Conservation (phyloP, 805 yeast genomes). For the Lachancea mirantina region DNA sequence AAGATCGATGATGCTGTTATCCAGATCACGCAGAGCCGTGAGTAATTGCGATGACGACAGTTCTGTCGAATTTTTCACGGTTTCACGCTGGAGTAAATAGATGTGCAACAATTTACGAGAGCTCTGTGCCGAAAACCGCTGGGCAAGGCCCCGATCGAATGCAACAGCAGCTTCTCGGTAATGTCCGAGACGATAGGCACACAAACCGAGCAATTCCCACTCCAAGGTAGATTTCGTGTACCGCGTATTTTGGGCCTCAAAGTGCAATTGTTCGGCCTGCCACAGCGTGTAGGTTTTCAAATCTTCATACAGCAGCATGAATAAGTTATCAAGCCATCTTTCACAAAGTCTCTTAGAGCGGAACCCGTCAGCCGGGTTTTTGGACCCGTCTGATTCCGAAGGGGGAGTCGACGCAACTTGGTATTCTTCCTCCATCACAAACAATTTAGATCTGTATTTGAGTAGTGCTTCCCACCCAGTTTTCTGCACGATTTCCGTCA, state of each 20-base stretch:
- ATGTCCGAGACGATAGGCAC: slow-evolving; percentile 81
- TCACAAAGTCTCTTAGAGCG: slow-evolving; percentile 64
- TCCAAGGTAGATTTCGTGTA: slow-evolving; percentile 74
- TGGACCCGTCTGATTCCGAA: slow-evolving; percentile 6
- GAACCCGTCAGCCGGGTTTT: slow-evolving; percentile 36
- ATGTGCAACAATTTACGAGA: slow-evolving; percentile 65
- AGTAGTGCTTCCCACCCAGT: slow-evolving; percentile 70
- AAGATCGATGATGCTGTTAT: slow-evolving; percentile 56
- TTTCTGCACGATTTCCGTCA: slow-evolving; percentile 57
- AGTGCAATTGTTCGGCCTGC: slow-evolving; percentile 86
- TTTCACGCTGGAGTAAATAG: slow-evolving; percentile 44
- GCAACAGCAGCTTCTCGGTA: slow-evolving; percentile 83
- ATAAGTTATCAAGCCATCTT: slow-evolving; percentile 71
- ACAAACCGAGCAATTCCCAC: slow-evolving; percentile 87
- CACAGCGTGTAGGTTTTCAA: slow-evolving; percentile 80
- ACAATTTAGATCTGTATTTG: slow-evolving; percentile 51
- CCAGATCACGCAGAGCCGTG: slow-evolving; percentile 29
- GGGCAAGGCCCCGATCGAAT: slow-evolving; percentile 60
- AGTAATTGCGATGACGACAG: slow-evolving; percentile 30
- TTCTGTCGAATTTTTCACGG: slow-evolving; percentile 22
- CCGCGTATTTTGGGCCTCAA: slow-evolving; percentile 77
- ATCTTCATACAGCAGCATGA: slow-evolving; percentile 66
- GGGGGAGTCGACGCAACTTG: slow-evolving; percentile 19
- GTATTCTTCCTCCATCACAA: slow-evolving; percentile 63
- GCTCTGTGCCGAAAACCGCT: slow-evolving; percentile 75